Percentiles rank a stretch among this genome's conserved stretches.
These are phyloP conservation scores for Triticum urartu DNA, from an alignment of 176 grass and related monocot species.

Conservation along the genomic window DNA sequence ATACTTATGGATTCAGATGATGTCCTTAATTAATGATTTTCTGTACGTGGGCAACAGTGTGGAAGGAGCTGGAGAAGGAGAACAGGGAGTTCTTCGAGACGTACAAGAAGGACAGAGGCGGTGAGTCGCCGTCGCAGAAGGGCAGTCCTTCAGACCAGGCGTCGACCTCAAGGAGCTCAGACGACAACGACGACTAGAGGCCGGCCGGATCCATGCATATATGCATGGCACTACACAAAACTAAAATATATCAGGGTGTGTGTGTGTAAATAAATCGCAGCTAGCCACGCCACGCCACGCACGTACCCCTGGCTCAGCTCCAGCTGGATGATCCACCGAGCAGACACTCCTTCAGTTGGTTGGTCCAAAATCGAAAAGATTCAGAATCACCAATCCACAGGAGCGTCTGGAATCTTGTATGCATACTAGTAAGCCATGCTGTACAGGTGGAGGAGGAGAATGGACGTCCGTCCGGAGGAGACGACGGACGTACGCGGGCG, in stretches of 20 bases:
- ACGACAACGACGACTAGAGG: background rate
- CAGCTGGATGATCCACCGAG: background rate
- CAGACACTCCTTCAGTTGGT: background rate
- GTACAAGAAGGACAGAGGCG: slow-evolving; percentile 47
- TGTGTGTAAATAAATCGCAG: background rate
- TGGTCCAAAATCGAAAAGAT: background rate
- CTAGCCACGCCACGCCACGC: background rate
- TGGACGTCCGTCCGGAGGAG: background rate
- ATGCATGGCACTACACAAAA: background rate
- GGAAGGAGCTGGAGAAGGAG: slow-evolving; percentile 87
- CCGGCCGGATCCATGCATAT: background rate
- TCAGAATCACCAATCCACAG: background rate
- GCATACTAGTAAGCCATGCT: background rate
- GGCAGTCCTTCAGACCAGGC: slow-evolving; percentile 7
- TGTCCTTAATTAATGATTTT: too few relatives aligned
- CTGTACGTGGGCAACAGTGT: slow-evolving; percentile 29
- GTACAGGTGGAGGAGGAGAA: background rate
- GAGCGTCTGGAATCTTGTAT: background rate
- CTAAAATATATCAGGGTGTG: background rate
- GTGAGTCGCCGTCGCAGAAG: slow-evolving; percentile 23
- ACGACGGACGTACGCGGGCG: background rate
- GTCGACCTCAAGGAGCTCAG: slow-evolving; percentile 24
- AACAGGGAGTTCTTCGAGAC: slow-evolving; percentile 79
- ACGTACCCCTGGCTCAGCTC: background rate
- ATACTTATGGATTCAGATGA: background rate